Evolutionary conservation across 306 rosid genomes (phyloP).

Genomic region (Sicyos baderoa): DNA sequence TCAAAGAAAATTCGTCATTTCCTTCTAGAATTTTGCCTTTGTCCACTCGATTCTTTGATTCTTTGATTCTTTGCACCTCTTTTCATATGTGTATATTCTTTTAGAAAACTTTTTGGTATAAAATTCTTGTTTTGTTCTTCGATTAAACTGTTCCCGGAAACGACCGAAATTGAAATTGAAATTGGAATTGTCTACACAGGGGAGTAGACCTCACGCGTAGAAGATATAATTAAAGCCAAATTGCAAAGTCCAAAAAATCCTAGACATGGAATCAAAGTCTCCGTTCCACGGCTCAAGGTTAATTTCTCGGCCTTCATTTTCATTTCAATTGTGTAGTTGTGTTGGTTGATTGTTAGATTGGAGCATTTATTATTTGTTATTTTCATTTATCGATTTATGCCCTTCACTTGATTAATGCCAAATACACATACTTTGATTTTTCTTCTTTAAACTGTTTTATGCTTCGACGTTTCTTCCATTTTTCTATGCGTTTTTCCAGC

Average conservation of each 20-base stretch:
- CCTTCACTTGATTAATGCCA: slow-evolving; percentile 19
- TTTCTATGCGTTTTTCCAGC: background rate
- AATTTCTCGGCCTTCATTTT: background rate
- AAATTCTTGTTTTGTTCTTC: background rate
- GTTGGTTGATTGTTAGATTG: background rate
- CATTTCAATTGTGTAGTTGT: background rate
- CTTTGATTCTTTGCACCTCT: too few relatives aligned
- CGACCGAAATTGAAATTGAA: slow-evolving; percentile 15
- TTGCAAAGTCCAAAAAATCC: slow-evolving; percentile 23
- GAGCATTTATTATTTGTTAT: background rate
- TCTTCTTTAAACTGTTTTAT: slow-evolving; percentile 7
- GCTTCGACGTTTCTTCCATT: slow-evolving; percentile 29
- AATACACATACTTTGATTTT: slow-evolving; percentile 14
- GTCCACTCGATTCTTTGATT: too few relatives aligned
- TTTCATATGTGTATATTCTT: background rate
- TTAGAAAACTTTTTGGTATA: background rate
- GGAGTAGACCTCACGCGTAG: slow-evolving; percentile 40
- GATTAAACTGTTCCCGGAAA: background rate
- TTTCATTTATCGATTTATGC: background rate
- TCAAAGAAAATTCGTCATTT: too few relatives aligned
- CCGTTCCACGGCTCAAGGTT: slow-evolving; percentile 23
- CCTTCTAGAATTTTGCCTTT: too few relatives aligned
- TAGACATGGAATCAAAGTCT: slow-evolving; percentile 36
- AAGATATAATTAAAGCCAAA: slow-evolving; percentile 18
- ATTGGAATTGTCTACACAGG: background rate